Conservation (phyloP, 495 filamentous ascomycete genomes). For the Emericellopsis terricola region DNA sequence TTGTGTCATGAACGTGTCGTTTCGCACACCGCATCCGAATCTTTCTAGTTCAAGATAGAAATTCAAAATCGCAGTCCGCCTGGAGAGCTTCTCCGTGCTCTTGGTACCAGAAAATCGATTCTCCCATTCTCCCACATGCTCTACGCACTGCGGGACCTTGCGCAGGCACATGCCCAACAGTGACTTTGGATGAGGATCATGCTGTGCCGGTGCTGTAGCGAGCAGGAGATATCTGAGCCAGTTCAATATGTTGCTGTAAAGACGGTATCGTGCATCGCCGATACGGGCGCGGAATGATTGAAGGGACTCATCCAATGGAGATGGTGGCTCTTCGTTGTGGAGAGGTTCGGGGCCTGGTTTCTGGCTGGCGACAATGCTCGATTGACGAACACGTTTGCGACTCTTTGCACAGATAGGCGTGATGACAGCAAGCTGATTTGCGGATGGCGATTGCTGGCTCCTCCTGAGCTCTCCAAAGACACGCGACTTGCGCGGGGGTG, state of each 20-base stretch:
- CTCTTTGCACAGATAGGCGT: too few relatives aligned
- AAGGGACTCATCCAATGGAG: constrained; percentile 4
- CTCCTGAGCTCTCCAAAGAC: too few relatives aligned
- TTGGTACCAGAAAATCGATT: too few relatives aligned
- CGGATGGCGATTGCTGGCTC: too few relatives aligned
- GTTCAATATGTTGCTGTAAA: constrained; percentile 23
- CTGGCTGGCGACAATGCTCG: too few relatives aligned
- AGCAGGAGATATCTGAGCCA: constrained; percentile 29
- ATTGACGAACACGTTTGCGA: too few relatives aligned
- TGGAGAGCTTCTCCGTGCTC: too few relatives aligned
- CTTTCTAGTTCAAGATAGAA: constrained; percentile 53
- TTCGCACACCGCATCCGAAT: constrained; percentile 32
- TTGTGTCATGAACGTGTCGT: constrained; percentile 37
- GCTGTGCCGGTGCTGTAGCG: constrained; percentile 14
- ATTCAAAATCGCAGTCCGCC: constrained; percentile 21
- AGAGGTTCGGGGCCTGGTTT: too few relatives aligned
- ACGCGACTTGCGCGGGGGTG: too few relatives aligned
- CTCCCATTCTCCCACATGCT: constrained; percentile 35
- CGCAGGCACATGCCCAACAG: constrained; percentile 48
- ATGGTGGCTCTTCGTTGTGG: too few relatives aligned
- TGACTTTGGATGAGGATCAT: constrained; percentile 14
- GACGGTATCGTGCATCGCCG: constrained; percentile 6
- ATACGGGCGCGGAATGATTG: constrained; percentile 6
- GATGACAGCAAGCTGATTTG: too few relatives aligned
- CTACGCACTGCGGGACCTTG: constrained; percentile 44